Base-by-base conservation (phyloP, 192 early-diverging fungal genomes). In the Coemansia sp. region DNA sequence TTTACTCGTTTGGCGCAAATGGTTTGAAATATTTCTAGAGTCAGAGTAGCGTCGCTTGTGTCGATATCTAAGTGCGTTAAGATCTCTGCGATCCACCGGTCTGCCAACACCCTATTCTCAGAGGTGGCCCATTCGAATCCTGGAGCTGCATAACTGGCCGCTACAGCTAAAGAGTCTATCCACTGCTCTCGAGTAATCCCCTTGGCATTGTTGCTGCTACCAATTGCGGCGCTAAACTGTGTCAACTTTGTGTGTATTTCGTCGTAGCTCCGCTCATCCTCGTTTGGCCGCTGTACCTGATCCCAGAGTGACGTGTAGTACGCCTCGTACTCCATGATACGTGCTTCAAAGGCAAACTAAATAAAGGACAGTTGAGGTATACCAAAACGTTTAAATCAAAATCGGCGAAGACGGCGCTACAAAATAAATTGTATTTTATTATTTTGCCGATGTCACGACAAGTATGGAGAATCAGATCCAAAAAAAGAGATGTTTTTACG, bases 251-350 rank as follows among this genome's bases (percentile, higher is more conserved):
- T 39, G 33, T 33, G 4, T n/a, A 70, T 41, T 33, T 40, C 31
- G 13, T 41, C 41, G 53, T 58, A 36, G 20, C 29, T 20, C 15
- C 33, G 52, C 10, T 34, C 22, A 5, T 5, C 22, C 5, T 57
- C 31, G n/a, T 36, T 24, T 24, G 62, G 36, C 33, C 47, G 53
- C 41, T 53, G 43, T 7, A 75, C 39, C 39, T 18, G 36, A 18
- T 74, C 63, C 78, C 78, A 80, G n/a, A 80, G 72, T 52, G 53
- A 68, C 39, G 4, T 68, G 66, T 67, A 80, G 38, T 52, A 68
- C 2, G 41, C 9, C 62, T 64, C 41, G 69, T 80, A 80, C 12
- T 66, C 68, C 68, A 69, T 69, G 36, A 20, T 38, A 43, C 2
- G 27, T 5, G 24, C 20, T 38, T 57, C 27, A 68, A 18, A 3